A percentile compares a stretch with the other conserved stretches of the same genome.
Conservation (phyloP, 345 rosid species). For the Gossypium bickii region DNA sequence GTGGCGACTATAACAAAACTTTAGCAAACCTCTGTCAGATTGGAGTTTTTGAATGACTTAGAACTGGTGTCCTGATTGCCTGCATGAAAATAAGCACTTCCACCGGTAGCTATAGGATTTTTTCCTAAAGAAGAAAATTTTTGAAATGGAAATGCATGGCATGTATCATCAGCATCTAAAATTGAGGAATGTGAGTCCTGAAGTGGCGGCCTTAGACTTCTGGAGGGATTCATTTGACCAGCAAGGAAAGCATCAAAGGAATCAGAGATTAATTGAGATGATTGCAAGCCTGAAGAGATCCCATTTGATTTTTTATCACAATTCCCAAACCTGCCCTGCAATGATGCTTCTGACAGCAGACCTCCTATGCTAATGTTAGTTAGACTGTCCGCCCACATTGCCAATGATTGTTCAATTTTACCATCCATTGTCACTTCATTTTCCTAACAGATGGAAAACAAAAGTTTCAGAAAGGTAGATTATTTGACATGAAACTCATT, state of each 20-base stretch:
- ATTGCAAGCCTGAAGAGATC: slow-evolving; percentile 29
- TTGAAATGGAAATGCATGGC: slow-evolving; percentile 74
- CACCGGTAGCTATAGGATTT: slow-evolving; percentile 27
- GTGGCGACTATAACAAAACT: slow-evolving; percentile 1
- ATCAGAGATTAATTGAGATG: slow-evolving; percentile 56
- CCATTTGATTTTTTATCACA: slow-evolving; percentile 28
- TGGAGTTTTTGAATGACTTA: slow-evolving; percentile 28
- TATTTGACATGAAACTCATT: slow-evolving; percentile 13
- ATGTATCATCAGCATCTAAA: slow-evolving; percentile 89
- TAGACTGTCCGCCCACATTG: slow-evolving; percentile 60
- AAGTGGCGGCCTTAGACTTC: slow-evolving; percentile 29
- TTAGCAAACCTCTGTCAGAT: slow-evolving; percentile 36
- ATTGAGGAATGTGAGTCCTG: slow-evolving; percentile 52
- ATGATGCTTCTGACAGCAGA: slow-evolving; percentile 9
- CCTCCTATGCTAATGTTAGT: slow-evolving; percentile 79
- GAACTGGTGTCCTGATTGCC: slow-evolving; percentile 26
- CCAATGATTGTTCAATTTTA: slow-evolving; percentile 32
- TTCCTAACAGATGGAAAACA: slow-evolving; percentile 32
- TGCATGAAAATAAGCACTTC: slow-evolving; percentile 25
- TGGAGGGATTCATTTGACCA: slow-evolving; percentile 36
- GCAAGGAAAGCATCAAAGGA: slow-evolving; percentile 69
- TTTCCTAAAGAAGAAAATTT: slow-evolving; percentile 34
- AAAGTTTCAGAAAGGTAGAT: slow-evolving; percentile 10
- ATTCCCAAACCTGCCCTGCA: slow-evolving; percentile 2
- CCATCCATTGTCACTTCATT: slow-evolving; percentile 29